Conservation (phyloP, 768 basidiomycete species). For the Pholiota microspora region DNA sequence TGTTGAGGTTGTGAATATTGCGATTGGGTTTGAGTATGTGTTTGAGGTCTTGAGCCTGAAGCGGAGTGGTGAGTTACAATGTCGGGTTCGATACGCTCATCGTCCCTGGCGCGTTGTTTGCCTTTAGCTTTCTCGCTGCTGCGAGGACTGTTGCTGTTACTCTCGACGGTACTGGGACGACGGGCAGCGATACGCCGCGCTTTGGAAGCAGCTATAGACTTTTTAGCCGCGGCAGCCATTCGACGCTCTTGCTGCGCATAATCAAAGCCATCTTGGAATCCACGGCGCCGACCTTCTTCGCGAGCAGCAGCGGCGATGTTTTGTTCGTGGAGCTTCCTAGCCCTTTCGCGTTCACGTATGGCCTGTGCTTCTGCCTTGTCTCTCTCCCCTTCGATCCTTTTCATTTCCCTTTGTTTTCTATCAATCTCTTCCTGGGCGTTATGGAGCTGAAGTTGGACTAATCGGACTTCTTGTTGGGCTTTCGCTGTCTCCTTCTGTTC, state of each 20-base stretch:
- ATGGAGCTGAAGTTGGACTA: constrained; percentile 39
- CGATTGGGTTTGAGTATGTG: neutral
- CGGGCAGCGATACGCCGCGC: neutral
- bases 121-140: constrained; percentile 4
- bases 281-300: constrained; percentile 54
- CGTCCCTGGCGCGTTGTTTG: neutral
- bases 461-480: constrained; percentile 33
- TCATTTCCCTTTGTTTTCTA: constrained; percentile 48
- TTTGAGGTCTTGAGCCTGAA: neutral
- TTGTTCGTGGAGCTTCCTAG: constrained; percentile 50
- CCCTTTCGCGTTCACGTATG: constrained; percentile 46
- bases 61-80: neutral
- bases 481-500: constrained; percentile 37
- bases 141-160: constrained; percentile 5
- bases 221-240: constrained; percentile 18
- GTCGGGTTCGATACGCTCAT: neutral
- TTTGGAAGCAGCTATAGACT: neutral
- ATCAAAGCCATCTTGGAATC: constrained; percentile 49
- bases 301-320: constrained; percentile 49
- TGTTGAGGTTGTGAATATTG: neutral
- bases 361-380: constrained; percentile 59
- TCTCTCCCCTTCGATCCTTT: constrained; percentile 46
- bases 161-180: neutral
- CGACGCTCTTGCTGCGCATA: constrained; percentile 32
- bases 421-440: constrained; percentile 48